Percentiles rank a stretch among this genome's conserved stretches.
phyloP scores from a whole-genome alignment of 805 yeast genomes.

The Barnettozyma sp. region DNA sequence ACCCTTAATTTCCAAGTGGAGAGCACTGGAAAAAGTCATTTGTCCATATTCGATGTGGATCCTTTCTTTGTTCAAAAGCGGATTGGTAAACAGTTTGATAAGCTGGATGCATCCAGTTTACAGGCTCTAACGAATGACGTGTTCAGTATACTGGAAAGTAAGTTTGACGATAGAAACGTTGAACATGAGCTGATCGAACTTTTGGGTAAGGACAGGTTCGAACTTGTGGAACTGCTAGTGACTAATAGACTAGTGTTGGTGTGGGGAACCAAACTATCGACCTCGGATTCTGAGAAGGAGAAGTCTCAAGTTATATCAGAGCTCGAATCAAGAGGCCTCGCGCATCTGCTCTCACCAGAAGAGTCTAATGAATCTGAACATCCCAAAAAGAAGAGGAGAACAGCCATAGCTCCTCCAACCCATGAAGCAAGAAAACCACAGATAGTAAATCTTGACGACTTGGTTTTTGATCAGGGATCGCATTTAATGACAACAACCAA shows the following conservation, averaged over 20 bases:
- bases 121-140: constrained; percentile 37
- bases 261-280: constrained; percentile 46
- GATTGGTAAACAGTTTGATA: constrained; percentile 30
- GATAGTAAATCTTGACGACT: constrained; percentile 54
- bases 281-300: constrained; percentile 32
- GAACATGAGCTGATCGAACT: constrained; percentile 49
- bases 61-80: constrained; percentile 49
- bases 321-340: constrained; percentile 38
- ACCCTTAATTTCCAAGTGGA: constrained; percentile 17
- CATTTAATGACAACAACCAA: constrained; percentile 59
- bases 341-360: constrained; percentile 33
- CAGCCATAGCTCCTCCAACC: constrained; percentile 3
- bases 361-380: constrained; percentile 10
- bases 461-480: constrained; percentile 67
- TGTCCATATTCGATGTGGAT: constrained; percentile 36
- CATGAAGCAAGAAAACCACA: constrained; percentile 34
- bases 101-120: constrained; percentile 33
- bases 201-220: constrained; percentile 45
- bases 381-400: constrained; percentile 25
- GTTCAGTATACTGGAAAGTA: constrained; percentile 32
- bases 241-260: constrained; percentile 45
- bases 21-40: constrained; percentile 4
- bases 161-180: constrained; percentile 34
- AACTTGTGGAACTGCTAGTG: constrained; percentile 41
- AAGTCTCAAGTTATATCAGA: constrained; percentile 32